Evolutionary conservation across 2,329 filamentous ascomycete species (phyloP), one percentile per base, ranked within the genome.

Genomic region (Xylaria multiplex): DNA sequence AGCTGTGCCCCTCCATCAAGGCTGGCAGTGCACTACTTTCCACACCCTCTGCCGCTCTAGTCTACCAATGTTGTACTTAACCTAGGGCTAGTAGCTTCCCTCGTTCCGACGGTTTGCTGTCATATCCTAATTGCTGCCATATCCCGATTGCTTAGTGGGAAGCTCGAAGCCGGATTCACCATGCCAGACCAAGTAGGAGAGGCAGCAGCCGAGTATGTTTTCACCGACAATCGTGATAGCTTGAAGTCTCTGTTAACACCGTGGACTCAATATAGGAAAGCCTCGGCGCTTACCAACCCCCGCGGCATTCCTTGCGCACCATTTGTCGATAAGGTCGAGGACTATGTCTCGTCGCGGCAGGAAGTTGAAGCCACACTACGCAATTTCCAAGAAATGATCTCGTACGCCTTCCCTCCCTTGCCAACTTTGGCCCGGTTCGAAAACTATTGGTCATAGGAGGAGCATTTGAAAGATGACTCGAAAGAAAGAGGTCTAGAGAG

Each of bases 361-460:
- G 91, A 96, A 75, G 93, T 96, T 72, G 93, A 96, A 77, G 84
- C 86, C 52, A 94, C 92, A 16, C 83, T 96, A 75, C 90, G 91
- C 76, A 93, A 86, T 78, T 96, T 96, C 78, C 92, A 95, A 77
- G 93, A 96, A 83, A 96, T 96, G 92, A 96, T 96, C 71, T 93
- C 92, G 92, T 96, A 85, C 79, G 86, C 81, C 65, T 65, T 61
- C 67, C 74, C 30, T 65, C 75, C 24, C 8, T 52, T 16, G 16
- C 19, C 30, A 43, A 2, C 32, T 4, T 8, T 48, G 24, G n/a
- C 16, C n/a, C 32, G 30, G 32, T 24, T 37, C 37, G 19, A 54
- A 42, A 27, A 24, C 5, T 27, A 9, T 22, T 35, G 37, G 45
- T 30, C n/a, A 43, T 6, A 11, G 4, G 48, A 53, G 8, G 5